A percentile compares a stretch with the other conserved stretches of the same genome.
These are phyloP conservation scores for Lepidium aucheri DNA, from an alignment of 345 rosid genomes.

Conservation along the genomic window DNA sequence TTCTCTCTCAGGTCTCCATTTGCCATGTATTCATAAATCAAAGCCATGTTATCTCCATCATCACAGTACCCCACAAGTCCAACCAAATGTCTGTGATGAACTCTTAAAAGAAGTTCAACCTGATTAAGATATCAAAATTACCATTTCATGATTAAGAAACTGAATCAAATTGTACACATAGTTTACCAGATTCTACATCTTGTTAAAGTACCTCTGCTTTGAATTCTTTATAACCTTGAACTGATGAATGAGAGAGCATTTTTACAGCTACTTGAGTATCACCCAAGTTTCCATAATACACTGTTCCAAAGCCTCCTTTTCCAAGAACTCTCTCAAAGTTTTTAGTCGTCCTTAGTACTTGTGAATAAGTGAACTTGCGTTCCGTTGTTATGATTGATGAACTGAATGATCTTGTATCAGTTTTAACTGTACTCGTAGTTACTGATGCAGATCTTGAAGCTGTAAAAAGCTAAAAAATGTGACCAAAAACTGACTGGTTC, in stretches of 20 bases:
- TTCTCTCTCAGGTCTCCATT: conserved; percentile 38
- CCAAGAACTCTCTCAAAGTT: conserved; percentile 29
- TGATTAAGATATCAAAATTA: neutral
- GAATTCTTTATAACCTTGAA: conserved; percentile 31
- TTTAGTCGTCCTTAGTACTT: conserved; percentile 24
- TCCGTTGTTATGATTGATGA: conserved; percentile 11
- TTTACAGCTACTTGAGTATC: conserved; percentile 31
- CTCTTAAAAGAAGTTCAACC: conserved; percentile 25
- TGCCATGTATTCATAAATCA: conserved; percentile 56
- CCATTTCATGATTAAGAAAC: neutral
- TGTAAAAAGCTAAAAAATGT: neutral
- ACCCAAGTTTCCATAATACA: conserved; percentile 24
- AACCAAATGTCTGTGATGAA: conserved; percentile 36
- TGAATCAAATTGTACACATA: too few species aligned
- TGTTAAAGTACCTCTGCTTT: conserved; percentile 27
- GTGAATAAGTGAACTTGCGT: conserved; percentile 13
- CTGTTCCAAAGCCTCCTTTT: conserved; percentile 32
- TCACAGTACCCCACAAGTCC: conserved; percentile 49
- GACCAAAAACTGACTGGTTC: neutral
- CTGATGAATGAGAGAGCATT: conserved; percentile 28
- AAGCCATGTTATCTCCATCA: conserved; percentile 33
- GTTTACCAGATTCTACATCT: neutral
- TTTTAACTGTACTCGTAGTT: neutral
- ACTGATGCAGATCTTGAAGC: neutral
- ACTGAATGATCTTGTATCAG: neutral